Conservation (phyloP, 495 filamentous ascomycete genomes). For the Tuber umbilicatum region DNA sequence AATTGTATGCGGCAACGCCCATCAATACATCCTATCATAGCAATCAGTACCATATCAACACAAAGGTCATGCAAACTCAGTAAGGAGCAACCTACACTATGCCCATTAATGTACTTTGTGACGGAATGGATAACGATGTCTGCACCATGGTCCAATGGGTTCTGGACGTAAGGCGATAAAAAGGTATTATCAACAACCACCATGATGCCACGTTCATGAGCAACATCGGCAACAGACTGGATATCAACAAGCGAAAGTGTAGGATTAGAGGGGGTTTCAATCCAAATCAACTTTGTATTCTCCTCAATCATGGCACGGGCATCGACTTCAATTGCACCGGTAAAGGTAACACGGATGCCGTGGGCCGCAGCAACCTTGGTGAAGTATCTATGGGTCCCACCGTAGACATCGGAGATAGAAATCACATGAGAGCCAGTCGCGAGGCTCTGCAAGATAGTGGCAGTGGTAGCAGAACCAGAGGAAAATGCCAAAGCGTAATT, state of each 20-base stretch:
- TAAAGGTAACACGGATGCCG: constrained; percentile 90
- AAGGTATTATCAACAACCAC: constrained; percentile 99
- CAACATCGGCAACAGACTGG: constrained; percentile 66
- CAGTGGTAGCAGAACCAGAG: constrained; percentile 90
- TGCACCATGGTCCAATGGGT: constrained; percentile 87
- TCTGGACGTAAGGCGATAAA: constrained; percentile 90
- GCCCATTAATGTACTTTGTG: constrained; percentile 99
- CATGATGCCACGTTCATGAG: constrained; percentile 79
- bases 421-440: constrained; percentile 89
- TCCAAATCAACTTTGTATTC: constrained; percentile 94
- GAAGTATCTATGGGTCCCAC: constrained; percentile 97
- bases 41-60: constrained; percentile 30
- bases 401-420: constrained; percentile 94
- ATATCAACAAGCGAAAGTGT: constrained; percentile 91
- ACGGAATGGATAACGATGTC: constrained; percentile 98
- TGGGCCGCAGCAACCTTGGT: constrained; percentile 94
- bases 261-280: constrained; percentile 91
- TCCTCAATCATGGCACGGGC: constrained; percentile 74
- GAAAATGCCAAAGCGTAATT: constrained; percentile 91
- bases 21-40: constrained; percentile 79
- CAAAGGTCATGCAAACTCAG: neutral
- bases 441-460: constrained; percentile 84
- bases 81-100: constrained; percentile 51
- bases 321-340: constrained; percentile 79
- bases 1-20: constrained; percentile 95